These are phyloP conservation scores for Wickerhamomyces rabaulensis DNA, from an alignment of 805 yeast species.

Conservation along the genomic window DNA sequence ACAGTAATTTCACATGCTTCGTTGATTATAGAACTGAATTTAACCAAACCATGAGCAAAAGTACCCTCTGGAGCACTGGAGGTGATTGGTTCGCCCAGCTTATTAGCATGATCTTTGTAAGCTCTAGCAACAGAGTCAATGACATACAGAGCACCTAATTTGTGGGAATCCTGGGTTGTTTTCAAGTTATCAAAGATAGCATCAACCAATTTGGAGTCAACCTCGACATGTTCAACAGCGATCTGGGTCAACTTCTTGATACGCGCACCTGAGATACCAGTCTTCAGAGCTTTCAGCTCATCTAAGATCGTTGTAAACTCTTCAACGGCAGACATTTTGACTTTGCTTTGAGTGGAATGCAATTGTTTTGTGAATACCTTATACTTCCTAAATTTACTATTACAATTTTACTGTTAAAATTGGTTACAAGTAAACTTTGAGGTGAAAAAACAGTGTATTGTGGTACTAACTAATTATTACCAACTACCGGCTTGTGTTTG, in stretches of 20 bases:
- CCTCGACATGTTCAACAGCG: slow-evolving; percentile 62
- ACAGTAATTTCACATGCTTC: slow-evolving; percentile 59
- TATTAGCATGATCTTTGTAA: slow-evolving; percentile 68
- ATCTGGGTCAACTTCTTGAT: slow-evolving; percentile 79
- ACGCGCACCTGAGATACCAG: slow-evolving; percentile 95
- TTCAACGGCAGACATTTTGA: slow-evolving; percentile 1
- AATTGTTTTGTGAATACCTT: not conserved
- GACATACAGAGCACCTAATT: slow-evolving; percentile 86
- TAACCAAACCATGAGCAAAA: slow-evolving; percentile 65
- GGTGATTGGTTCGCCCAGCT: slow-evolving; percentile 42
- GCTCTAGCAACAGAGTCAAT: slow-evolving; percentile 90
- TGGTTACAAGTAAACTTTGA: not conserved
- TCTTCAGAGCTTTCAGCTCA: slow-evolving; percentile 48
- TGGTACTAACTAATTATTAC: not conserved
- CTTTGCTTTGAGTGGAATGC: not conserved
- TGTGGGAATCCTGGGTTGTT: slow-evolving; percentile 71
- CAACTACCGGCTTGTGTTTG: not conserved
- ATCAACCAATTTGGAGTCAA: slow-evolving; percentile 52
- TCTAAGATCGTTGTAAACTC: slow-evolving; percentile 34
- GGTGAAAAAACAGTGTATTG: not conserved
- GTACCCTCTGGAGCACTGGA: slow-evolving; percentile 61
- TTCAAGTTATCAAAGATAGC: slow-evolving; percentile 62
- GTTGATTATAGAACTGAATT: slow-evolving; percentile 60
- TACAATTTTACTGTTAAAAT: slow-evolving; percentile 1
- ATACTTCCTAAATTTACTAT: not conserved